Percentiles rank a stretch among this genome's conserved stretches.
phyloP scores from a whole-genome alignment of 768 basidiomycete species.

The Pleurotus eryngii region DNA sequence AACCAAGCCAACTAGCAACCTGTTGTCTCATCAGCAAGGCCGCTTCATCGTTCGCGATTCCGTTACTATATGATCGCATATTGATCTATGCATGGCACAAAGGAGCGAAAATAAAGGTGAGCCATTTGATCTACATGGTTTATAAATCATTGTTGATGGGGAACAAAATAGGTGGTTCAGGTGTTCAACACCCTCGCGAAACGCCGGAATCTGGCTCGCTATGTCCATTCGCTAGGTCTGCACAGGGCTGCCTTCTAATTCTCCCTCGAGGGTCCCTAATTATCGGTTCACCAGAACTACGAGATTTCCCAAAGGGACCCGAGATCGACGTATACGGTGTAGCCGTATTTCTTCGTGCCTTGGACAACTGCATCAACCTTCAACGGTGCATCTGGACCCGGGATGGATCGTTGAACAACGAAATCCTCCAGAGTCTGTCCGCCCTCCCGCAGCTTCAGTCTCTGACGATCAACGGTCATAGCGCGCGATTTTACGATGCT shows the following conservation, averaged over 20 bases:
- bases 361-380: conserved; percentile 62
- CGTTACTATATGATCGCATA: conserved; percentile 53
- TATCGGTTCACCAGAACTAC: conserved; percentile 46
- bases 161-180: conserved; percentile 45
- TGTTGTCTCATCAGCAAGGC: conserved; percentile 56
- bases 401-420: conserved; percentile 65
- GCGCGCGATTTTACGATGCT: conserved; percentile 54
- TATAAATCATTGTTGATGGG: not conserved
- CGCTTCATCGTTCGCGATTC: conserved; percentile 50
- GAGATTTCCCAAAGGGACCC: conserved; percentile 64
- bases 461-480: conserved; percentile 72
- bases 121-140: not conserved
- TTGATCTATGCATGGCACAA: conserved; percentile 72
- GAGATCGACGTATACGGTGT: conserved; percentile 30
- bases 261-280: no score
- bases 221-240: conserved; percentile 59
- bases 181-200: conserved; percentile 61
- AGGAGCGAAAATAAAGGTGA: conserved; percentile 58
- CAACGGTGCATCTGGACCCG: conserved; percentile 75
- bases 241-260: not conserved
- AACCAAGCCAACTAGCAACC: conserved; percentile 47
- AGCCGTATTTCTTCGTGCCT: conserved; percentile 41
- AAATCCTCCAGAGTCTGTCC: conserved; percentile 52
- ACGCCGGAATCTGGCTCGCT: conserved; percentile 51
- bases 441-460: conserved; percentile 41